These are phyloP conservation scores for Aspergillus ruber DNA, from an alignment of 2,329 filamentous ascomycete species.

Conservation along the genomic window DNA sequence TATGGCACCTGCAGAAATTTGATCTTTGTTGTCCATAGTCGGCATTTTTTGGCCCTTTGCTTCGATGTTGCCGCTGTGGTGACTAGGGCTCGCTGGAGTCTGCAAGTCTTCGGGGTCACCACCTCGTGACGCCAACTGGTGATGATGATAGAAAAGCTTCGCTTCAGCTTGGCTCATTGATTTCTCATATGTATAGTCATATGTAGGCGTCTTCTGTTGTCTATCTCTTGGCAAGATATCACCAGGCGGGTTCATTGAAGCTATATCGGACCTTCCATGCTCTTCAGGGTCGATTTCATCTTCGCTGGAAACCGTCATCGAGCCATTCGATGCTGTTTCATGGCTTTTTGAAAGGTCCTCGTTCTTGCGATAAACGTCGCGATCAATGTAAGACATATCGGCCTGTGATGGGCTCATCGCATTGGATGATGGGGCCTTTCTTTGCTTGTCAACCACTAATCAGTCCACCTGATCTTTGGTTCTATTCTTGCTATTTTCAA, in stretches of 20 bases:
- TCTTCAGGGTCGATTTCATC: conserved; percentile 9
- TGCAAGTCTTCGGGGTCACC: conserved; percentile 31
- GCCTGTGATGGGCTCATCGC: too few species aligned
- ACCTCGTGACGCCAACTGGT: conserved; percentile 57
- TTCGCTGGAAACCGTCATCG: not conserved
- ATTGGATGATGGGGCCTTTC: too few species aligned
- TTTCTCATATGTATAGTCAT: conserved; percentile 88
- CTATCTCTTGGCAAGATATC: conserved; percentile 34
- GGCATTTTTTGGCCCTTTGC: conserved; percentile 1
- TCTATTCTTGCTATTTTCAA: too few species aligned
- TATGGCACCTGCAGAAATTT: not conserved
- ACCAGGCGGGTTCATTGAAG: conserved; percentile 4
- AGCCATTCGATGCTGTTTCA: too few species aligned
- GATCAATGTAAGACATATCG: too few species aligned
- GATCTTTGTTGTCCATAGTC: not conserved
- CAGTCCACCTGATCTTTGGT: too few species aligned
- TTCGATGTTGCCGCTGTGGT: conserved; percentile 6
- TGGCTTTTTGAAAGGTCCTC: too few species aligned
- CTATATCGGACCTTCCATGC: conserved; percentile 5
- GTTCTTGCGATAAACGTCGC: too few species aligned
- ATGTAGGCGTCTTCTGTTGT: conserved; percentile 72
- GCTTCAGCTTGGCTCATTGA: conserved; percentile 91
- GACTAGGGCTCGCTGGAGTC: conserved; percentile 22
- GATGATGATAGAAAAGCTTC: conserved; percentile 91
- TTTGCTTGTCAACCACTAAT: too few species aligned